Evolutionary conservation across 768 basidiomycete genomes (phyloP).

Genomic region (Daedaleopsis sinensis): DNA sequence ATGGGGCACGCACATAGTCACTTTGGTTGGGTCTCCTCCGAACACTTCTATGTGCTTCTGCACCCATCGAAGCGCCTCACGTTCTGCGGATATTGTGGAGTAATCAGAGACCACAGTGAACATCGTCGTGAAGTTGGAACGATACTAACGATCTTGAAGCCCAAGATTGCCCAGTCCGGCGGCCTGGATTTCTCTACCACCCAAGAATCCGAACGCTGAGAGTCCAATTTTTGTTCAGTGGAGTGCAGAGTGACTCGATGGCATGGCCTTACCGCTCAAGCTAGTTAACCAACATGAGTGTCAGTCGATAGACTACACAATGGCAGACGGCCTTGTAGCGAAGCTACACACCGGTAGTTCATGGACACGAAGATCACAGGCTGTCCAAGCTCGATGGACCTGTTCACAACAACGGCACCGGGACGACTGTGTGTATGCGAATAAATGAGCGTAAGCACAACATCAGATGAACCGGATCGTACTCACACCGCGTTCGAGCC

Average conservation of each 20-base stretch:
- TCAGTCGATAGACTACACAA: too few species aligned
- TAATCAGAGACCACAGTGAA: not conserved
- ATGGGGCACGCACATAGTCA: slow-evolving; percentile 38
- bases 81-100: slow-evolving; percentile 24
- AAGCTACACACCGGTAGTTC: slow-evolving; percentile 48
- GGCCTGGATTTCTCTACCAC: slow-evolving; percentile 41
- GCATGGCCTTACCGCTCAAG: slow-evolving; percentile 2
- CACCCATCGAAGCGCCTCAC: slow-evolving; percentile 47
- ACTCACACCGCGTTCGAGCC: slow-evolving; percentile 16
- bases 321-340: too few species aligned
- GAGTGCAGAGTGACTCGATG: not conserved
- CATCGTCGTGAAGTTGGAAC: not conserved
- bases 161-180: slow-evolving; percentile 51
- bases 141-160: slow-evolving; percentile 48
- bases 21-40: slow-evolving; percentile 47
- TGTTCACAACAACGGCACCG: slow-evolving; percentile 21
- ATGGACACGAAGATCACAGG: slow-evolving; percentile 58
- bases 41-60: slow-evolving; percentile 42
- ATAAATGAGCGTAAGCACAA: too few species aligned
- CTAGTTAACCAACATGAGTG: not conserved
- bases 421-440: slow-evolving; percentile 11
- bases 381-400: slow-evolving; percentile 45
- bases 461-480: not conserved
- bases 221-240: not conserved
- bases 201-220: slow-evolving; percentile 45